Evolutionary conservation across 768 basidiomycete species (phyloP), one percentile per base, ranked within the genome.

Genomic region (Boletus rubroflammeus): DNA sequence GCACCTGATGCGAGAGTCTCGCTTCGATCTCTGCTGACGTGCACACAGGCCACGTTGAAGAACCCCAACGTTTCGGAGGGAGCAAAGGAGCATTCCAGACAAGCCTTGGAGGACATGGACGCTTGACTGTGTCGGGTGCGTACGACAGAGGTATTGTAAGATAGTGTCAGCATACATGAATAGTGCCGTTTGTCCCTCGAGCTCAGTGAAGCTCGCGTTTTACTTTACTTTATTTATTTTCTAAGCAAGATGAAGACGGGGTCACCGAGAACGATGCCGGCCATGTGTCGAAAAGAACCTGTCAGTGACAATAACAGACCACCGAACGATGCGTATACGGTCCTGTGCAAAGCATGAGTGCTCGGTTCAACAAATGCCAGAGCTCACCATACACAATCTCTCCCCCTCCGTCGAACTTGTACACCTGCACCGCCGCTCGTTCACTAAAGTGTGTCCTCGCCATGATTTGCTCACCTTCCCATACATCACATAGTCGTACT

Each of bases 401-500:
- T 32, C 81, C 79, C 55, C 85, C 88, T 15, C 89, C 86, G 67
- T 99, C 96, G 68, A 96, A 97, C 69, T 94, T 94, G 79, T 99
- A 99, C 45, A 98, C 90, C 93, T 96, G 21, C 25, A 29, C 25
- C 49, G 10, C 49, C 17, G 54, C 48, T 66, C 53, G 38, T 54
- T 66, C 32, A 58, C 47, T 13, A 6, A 46, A 14, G 23, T 21
- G 26, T 6, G 10, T 26, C 31, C 8, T 26, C 17, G 44, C 21
- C 19, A 52, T 11, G 26, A 44, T 40, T 42, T 31, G 11, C 59
- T 54, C 60, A 95, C 93, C 85, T 95, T 98, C 31, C 96, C 96
- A 69, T 92, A 94, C 94, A 98, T 98, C 60, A 99, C 96, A 76
- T 98, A 99, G 66, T 98, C 95, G 65, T 93, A 99, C 60, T 98